Base-by-base conservation (phyloP, 192 early-diverging fungal genomes). In the Nowakowskiella sp. region DNA sequence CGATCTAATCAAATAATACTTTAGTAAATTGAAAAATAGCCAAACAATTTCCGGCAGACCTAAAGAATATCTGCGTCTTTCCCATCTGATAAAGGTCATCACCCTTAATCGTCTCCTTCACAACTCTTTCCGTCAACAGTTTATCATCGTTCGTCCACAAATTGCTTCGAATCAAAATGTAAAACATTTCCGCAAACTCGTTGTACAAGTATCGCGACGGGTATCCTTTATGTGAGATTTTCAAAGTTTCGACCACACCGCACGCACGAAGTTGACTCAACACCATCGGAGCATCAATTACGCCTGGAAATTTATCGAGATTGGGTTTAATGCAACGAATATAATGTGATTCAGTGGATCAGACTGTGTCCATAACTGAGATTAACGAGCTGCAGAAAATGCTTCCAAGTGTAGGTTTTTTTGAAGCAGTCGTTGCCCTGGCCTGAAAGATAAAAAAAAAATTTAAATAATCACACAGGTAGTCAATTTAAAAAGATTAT, bases 241-340 rank as follows among this genome's bases (percentile, higher is more conserved):
- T 82, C 50, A 99, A 95, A 16, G 94, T 13, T 28, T 44, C 51
- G 55, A 59, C 21, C 13, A 55, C 53, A 29, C 58, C 58, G n/a
- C 53, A 55, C 9, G 58, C 61, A 48, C 85, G 83, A 36, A 94
- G 69, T 66, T 94, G 91, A 16, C 81, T 64, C 6, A 94, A 64
- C 33, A 92, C 89, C 90, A 92, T 92, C 19, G 76, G 77, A 16
- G 91, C 84, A 46, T 94, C 90, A 61, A 92, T 91, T 29, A 45
- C 74, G 80, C 88, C 92, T 13, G 90, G 82, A 3, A 71, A 64
- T 63, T 94, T 94, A 36, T 74, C 79, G 55, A 87, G 85, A 67
- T 94, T 94, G n/a, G 91, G 90, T 65, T 94, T 94, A 56, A 94
- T 88, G 74, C 91, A 94, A 42, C 91, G 86, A 55, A 94, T 92